These are phyloP conservation scores for Sporothrix schenckii DNA, from an alignment of 2,329 filamentous ascomycete species.

Conservation along the genomic window DNA sequence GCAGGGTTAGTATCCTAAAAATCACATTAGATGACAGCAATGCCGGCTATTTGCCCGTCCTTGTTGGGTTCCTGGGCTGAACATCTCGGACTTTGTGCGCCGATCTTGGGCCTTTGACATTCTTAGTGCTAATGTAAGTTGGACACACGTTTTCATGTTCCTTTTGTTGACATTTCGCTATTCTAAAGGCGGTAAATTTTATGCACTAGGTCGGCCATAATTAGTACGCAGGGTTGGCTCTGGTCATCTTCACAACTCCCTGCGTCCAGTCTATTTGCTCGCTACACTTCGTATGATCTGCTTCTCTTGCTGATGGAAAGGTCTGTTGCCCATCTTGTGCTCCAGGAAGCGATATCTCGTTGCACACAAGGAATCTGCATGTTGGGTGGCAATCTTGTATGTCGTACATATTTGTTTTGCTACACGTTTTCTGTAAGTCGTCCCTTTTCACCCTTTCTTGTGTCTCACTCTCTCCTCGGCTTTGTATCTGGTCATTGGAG, in stretches of 20 bases:
- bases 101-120: neutral
- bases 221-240: neutral
- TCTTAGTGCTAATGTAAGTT: neutral
- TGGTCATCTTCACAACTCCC: neutral
- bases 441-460: neutral
- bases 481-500: neutral
- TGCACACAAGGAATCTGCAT: neutral
- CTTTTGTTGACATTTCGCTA: conserved; percentile 1
- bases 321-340: neutral
- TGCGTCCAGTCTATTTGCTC: neutral
- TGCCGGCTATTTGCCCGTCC: neutral
- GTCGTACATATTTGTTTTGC: neutral
- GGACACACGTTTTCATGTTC: neutral
- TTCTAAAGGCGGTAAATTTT: neutral
- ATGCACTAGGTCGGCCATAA: neutral
- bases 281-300: neutral
- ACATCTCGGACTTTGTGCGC: conserved; percentile 10
- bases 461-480: conserved; percentile 19
- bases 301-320: neutral
- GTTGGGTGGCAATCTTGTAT: neutral
- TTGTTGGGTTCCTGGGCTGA: neutral
- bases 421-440: neutral
- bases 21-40: neutral
- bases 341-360: conserved; percentile 6
- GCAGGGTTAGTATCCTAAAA: neutral